phyloP scores from a whole-genome alignment of 2,329 filamentous ascomycete genomes.

The Neofusicoccum umdonicola region DNA sequence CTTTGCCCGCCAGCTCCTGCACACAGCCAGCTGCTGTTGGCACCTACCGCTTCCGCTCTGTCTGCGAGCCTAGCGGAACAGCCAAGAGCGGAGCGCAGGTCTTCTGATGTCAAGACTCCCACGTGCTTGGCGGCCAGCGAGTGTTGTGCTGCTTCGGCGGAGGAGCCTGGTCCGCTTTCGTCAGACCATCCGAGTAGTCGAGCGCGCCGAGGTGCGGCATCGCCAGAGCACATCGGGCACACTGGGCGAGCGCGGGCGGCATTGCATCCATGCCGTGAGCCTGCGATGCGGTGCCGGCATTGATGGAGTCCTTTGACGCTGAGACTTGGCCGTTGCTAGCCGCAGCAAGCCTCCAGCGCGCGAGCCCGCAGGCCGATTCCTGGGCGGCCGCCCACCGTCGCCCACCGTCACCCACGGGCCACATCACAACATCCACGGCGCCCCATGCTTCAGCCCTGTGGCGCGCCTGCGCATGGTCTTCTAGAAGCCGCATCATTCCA shows the following conservation, averaged over 20 bases:
- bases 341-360: neutral
- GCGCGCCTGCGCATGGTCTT: neutral
- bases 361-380: neutral
- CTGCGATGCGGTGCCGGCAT: neutral
- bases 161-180: neutral
- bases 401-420: neutral
- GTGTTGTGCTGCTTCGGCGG: neutral
- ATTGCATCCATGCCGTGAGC: too few relatives aligned
- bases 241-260: neutral
- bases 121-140: neutral
- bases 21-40: neutral
- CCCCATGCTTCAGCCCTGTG: conserved; percentile 3
- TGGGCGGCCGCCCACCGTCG: neutral
- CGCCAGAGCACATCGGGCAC: too few relatives aligned
- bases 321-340: neutral
- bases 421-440: conserved; percentile 2
- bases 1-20: neutral
- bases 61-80: neutral
- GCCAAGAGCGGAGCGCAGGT: conserved; percentile 8
- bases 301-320: neutral
- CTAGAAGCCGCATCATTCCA: conserved; percentile 10
- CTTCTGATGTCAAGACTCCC: neutral
- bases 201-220: neutral
- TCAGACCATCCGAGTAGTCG: neutral
- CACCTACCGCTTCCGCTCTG: conserved; percentile 10